Evolutionary conservation across 2,329 filamentous ascomycete species (phyloP), one percentile per base, ranked within the genome.

Genomic region (Leptographium lundbergii): DNA sequence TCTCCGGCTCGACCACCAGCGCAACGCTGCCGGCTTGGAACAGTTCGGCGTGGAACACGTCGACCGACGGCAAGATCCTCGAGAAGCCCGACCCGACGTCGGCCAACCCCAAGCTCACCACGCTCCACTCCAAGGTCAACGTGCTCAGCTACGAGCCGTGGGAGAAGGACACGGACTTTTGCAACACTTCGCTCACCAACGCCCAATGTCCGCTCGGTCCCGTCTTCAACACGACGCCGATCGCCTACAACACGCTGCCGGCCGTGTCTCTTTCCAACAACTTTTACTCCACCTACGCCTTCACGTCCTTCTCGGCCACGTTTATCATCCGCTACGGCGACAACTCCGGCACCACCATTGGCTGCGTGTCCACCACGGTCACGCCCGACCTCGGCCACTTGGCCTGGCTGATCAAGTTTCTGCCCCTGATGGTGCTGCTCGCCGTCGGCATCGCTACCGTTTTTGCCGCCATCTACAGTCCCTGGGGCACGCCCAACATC

Each of bases 401-500:
- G 42, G 78, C 81, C n/a, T 82, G 81, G 71, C 76, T 89, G 51
- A 71, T 96, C 54, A 82, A 79, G 58, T 94, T 88, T 69, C 72
- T 96, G 5, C 92, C 94, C 1, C 78, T 92, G 27, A 76, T 87
- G 3, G 82, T 96, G 27, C 77, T 99, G 36, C 74, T 92, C 3
- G 77, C 92, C 48, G 89, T 95, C 53, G 94, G 85, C 2, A 72
- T 91, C 60, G 90, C 91, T 17, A 96, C 92, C 7, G 76, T 91
- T 42, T 84, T 90, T 64, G 91, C 94, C 3, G 88, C 85, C 56
- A 89, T 95, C 45, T 92, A 85, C 69, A 96, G 91, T 68, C 94
- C 94, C 0, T 99, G 94, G 92, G 94, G 94, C 24, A 89, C 90
- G 1, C 84, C 84, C 9, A 88, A 99, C 69, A 79, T 92, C 24